Evolutionary conservation across 1,139 yeast genomes (phyloP), one percentile per base, ranked within the genome.

Genomic region (Candida gigantensis): DNA sequence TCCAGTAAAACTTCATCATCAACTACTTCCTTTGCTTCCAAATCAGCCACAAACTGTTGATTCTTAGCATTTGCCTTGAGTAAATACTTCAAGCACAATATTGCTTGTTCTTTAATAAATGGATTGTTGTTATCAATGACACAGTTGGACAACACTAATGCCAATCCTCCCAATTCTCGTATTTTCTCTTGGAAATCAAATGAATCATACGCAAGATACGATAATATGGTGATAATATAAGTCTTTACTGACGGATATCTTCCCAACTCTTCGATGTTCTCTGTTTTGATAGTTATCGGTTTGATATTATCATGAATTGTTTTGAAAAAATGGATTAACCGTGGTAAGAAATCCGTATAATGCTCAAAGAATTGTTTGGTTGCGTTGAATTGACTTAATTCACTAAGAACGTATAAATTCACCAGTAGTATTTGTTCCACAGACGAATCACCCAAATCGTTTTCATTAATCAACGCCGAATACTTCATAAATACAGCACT

Each of bases 61-160:
- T 90, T 92, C 33, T 64, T 72, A 2, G 51, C 50, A 51, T 92
- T 92, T 13, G 73, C 68, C 20, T 77, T 74, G 16, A 92, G 60
- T 21, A 89, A 58, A 42, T 81, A 82, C 46, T 83, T 77, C 30
- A 92, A 58, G 50, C 96, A 87, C 9, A 90, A 61, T 23, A 92
- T 84, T 2, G 96, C 77, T 42, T 94, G 68, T 53, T 92, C 98
- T 45, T 87, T 84, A 42, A 92, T 83, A 52, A 73, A 89, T 0
- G 97, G 97, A 51, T 92, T 94, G 52, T 84, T 80, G 34, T 81
- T 83, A 57, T 92, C 98, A 32, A 92, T 81, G 27, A 84, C 76
- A 61, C 97, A 89, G 48, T 82, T 85, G 2, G 94, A 85, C 17
- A 92, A 64, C 0, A 90, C 71, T 14, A 87, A 59, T 38, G 80